These are phyloP conservation scores for Daphne laureola DNA, from an alignment of 441 rosid genomes.

Conservation along the genomic window DNA sequence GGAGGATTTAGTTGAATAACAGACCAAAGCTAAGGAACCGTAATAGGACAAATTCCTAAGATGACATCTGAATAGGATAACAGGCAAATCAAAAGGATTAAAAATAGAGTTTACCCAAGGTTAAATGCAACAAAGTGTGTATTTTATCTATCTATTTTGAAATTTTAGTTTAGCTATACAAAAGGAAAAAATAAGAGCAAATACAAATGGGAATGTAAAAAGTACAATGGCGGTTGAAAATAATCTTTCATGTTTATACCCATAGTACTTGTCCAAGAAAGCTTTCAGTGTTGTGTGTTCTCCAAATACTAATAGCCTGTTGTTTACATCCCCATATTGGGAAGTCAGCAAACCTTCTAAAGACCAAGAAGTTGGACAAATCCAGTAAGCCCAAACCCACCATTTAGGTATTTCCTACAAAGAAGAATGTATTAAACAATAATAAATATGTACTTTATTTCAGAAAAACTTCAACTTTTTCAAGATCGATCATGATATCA, in stretches of 20 bases:
- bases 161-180: conserved; percentile 28
- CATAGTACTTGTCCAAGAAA: conserved; percentile 21
- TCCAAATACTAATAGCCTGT: conserved; percentile 23
- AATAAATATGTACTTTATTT: not conserved
- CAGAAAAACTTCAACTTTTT: too few relatives aligned
- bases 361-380: conserved; percentile 30
- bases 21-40: too few relatives aligned
- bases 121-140: not conserved
- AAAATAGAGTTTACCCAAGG: too few relatives aligned
- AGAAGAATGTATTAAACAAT: not conserved
- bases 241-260: conserved; percentile 21
- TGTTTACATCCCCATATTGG: conserved; percentile 29
- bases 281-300: conserved; percentile 15
- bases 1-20: too few relatives aligned
- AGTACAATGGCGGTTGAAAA: conserved; percentile 19
- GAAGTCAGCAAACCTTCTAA: conserved; percentile 28
- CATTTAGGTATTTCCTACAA: conserved; percentile 32
- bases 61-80: too few relatives aligned
- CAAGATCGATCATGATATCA: not conserved
- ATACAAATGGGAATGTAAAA: conserved; percentile 21
- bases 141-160: conserved; percentile 19
- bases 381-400: conserved; percentile 42
- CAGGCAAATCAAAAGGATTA: too few relatives aligned
- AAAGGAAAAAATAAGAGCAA: conserved; percentile 20
- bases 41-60: too few relatives aligned